These are phyloP conservation scores for Hypoxylon rubiginosum DNA, from an alignment of 2,329 filamentous ascomycete genomes.

Conservation along the genomic window DNA sequence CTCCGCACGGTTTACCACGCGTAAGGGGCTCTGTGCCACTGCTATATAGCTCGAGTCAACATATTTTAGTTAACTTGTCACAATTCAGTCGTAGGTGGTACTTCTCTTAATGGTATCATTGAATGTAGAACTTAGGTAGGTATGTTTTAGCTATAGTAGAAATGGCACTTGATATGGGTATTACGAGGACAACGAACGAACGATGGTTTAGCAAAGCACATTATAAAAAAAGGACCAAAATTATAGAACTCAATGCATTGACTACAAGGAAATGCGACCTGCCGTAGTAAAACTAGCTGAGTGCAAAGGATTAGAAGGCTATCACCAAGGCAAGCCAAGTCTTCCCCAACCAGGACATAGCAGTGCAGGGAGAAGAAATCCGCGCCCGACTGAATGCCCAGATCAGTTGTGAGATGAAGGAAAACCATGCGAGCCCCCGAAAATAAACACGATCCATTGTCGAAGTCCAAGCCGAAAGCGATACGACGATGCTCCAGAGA, in stretches of 20 bases:
- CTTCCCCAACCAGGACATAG: background rate
- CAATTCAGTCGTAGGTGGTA: no score
- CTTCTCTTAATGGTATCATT: no score
- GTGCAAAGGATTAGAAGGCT: constrained; percentile 35
- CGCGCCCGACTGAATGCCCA: background rate
- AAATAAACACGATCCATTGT: background rate
- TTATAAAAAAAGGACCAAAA: constrained; percentile 10
- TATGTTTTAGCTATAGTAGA: background rate
- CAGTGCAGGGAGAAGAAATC: background rate
- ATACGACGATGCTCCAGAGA: background rate
- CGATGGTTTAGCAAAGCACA: constrained; percentile 12
- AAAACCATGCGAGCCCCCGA: background rate
- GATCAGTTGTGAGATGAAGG: background rate
- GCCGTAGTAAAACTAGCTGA: constrained; percentile 38
- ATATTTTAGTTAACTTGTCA: no score
- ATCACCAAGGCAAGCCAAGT: constrained; percentile 33
- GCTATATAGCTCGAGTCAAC: background rate
- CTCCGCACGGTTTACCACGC: background rate
- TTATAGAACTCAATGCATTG: constrained; percentile 46
- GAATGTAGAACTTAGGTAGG: no score
- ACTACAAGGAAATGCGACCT: constrained; percentile 44
- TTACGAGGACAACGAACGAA: background rate
- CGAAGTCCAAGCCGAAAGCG: background rate
- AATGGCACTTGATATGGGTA: background rate
- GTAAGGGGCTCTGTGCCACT: background rate